Evolutionary conservation across 2,329 filamentous ascomycete genomes (phyloP), one percentile per base, ranked within the genome.

Genomic region (Hymenoscyphus repandus): DNA sequence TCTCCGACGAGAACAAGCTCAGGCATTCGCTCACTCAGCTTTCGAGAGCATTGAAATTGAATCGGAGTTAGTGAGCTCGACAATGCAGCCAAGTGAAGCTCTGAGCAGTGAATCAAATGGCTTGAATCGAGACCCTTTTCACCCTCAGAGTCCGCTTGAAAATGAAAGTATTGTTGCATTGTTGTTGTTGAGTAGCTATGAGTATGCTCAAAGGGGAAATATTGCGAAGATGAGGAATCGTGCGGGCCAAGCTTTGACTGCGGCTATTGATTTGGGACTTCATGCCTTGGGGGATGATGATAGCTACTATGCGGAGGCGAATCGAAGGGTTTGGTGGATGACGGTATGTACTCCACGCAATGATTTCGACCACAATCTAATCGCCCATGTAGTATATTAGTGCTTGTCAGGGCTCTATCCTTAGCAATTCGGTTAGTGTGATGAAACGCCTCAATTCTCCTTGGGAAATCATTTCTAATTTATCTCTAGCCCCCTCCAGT

Each of bases 151-250:
- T 5, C 74, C 74, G 2, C 50, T 72, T 1, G 72, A 76, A 52
- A 62, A 75, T 4, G 75, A 78, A 58, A 69, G 68, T 58, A 69
- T 77, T 34, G 65, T 78, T 30, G 73, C 75, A 2, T 64, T 77
- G 32, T 65, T 74, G 44, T 57, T 78, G 11, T 62, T 78, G 2
- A 75, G 73, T 56, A 68, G 75, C 5, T 78, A 78, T 58, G 75
- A 78, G 60, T 78, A 78, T 61, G 70, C 73, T 1, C 75, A 78
- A 52, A 68, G 75, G 5, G 75, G 75, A 1, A 78, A 78, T 56
- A 62, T 78, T 54, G 72, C 73, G 53, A 77, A 77, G 60, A 76
- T 77, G 74, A 67, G 70, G 48, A 71, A 68, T 50, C 68, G 75
- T 47, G 71, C 74, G 1, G 73, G 72, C 0, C 71, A 75, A 50